Evolutionary conservation across 2,329 filamentous ascomycete species (phyloP).

Genomic region (Podosphaera fusca): DNA sequence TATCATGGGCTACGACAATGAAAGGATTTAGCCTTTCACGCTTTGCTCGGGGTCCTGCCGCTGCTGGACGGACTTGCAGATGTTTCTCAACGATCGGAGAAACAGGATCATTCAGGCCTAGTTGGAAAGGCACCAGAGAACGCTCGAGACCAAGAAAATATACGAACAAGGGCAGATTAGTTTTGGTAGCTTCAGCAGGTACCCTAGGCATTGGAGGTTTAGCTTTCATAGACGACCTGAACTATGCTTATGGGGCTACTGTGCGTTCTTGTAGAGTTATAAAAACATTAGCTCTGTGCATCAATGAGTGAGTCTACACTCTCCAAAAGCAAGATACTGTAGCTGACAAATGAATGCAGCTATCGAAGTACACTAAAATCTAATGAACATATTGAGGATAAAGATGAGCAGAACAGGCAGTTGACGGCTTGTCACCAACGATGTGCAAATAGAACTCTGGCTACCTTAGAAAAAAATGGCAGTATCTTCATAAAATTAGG

Average conservation of each 20-base stretch:
- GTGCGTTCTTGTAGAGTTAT: slow-evolving; percentile 63
- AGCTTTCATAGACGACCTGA: slow-evolving; percentile 44
- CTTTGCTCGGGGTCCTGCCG: not conserved
- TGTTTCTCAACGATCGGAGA: slow-evolving; percentile 6
- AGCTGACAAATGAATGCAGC: slow-evolving; percentile 22
- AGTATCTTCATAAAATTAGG: slow-evolving; percentile 97
- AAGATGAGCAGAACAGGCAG: slow-evolving; percentile 39
- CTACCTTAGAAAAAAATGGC: slow-evolving; percentile 80
- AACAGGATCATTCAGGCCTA: slow-evolving; percentile 1
- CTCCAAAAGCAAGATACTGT: not conserved
- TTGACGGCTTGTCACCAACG: slow-evolving; percentile 74
- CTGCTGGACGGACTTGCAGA: slow-evolving; percentile 12
- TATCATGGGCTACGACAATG: slow-evolving; percentile 6
- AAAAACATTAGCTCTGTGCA: slow-evolving; percentile 51
- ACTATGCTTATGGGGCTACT: slow-evolving; percentile 49
- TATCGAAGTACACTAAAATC: slow-evolving; percentile 69
- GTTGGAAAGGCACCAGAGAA: slow-evolving; percentile 2
- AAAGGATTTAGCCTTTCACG: slow-evolving; percentile 10
- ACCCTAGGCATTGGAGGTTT: slow-evolving; percentile 14
- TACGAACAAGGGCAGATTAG: slow-evolving; percentile 4
- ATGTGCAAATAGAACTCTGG: slow-evolving; percentile 71
- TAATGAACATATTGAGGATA: slow-evolving; percentile 35
- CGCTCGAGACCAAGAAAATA: slow-evolving; percentile 1
- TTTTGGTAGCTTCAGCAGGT: slow-evolving; percentile 10
- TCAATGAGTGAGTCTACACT: slow-evolving; percentile 50